phyloP scores from a whole-genome alignment of 371 early-diverging fungal species.

The Zychaea mexicana region DNA sequence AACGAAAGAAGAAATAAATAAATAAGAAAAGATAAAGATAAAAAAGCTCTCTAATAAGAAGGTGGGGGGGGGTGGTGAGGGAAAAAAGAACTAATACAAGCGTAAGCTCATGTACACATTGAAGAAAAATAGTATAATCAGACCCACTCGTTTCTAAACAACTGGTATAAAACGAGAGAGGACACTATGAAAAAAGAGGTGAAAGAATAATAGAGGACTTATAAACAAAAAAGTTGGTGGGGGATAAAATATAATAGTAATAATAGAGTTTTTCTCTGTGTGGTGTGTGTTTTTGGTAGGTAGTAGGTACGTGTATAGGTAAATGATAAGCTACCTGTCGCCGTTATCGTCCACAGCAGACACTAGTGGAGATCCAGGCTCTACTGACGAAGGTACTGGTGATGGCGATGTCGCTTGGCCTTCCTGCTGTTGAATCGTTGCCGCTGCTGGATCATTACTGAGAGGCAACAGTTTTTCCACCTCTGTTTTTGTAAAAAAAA shows the following conservation, averaged over 20 bases:
- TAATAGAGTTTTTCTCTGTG: neutral
- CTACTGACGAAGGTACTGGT: neutral
- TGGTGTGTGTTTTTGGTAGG: neutral
- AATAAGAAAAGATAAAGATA: constrained; percentile 3
- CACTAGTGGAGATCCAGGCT: neutral
- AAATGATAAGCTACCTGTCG: constrained; percentile 1
- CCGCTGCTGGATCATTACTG: constrained; percentile 16
- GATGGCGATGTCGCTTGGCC: neutral
- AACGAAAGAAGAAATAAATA: neutral
- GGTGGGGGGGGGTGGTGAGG: no score
- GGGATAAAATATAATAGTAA: neutral
- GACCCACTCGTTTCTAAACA: constrained; percentile 9
- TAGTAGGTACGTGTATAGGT: neutral
- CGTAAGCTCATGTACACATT: constrained; percentile 11
- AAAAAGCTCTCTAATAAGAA: constrained; percentile 2
- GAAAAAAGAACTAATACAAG: constrained; percentile 1
- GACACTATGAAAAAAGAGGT: constrained; percentile 1
- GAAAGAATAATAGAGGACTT: constrained; percentile 1
- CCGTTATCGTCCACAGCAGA: neutral
- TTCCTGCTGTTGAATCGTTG: constrained; percentile 4
- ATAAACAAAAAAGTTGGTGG: constrained; percentile 1
- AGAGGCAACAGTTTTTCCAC: constrained; percentile 19
- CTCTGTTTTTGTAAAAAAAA: neutral
- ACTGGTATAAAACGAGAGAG: constrained; percentile 15
- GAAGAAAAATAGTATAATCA: constrained; percentile 5